These are phyloP conservation scores for Exophiala phaeomuriformis DNA, from an alignment of 2,329 filamentous ascomycete genomes.

Conservation along the genomic window DNA sequence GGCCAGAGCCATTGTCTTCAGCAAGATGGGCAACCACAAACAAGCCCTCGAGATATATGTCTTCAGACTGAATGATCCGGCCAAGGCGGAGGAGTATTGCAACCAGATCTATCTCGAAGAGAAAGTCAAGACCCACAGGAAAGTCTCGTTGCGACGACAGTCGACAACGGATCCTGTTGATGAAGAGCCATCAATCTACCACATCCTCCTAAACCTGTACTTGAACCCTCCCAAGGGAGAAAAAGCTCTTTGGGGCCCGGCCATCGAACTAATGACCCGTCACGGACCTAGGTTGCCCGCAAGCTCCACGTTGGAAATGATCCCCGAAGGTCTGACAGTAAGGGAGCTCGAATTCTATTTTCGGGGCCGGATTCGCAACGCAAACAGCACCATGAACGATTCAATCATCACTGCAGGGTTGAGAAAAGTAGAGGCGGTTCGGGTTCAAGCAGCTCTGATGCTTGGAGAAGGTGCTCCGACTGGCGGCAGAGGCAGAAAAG, in stretches of 20 bases:
- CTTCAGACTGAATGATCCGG: conserved; percentile 80
- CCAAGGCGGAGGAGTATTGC: conserved; percentile 93
- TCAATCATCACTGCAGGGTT: conserved; percentile 69
- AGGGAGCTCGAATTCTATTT: conserved; percentile 83
- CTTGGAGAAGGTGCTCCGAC: conserved; percentile 57
- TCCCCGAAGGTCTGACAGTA: conserved; percentile 73
- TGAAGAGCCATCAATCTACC: conserved; percentile 71
- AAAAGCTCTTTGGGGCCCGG: conserved; percentile 65
- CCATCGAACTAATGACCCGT: conserved; percentile 77
- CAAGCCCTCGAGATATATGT: conserved; percentile 97
- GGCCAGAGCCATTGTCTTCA: conserved; percentile 79
- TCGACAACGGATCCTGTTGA: conserved; percentile 47
- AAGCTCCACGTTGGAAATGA: conserved; percentile 73
- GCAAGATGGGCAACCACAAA: conserved; percentile 91
- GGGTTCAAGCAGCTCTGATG: conserved; percentile 63
- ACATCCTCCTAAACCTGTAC: conserved; percentile 83
- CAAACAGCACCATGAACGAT: conserved; percentile 74
- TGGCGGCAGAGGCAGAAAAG: conserved; percentile 56
- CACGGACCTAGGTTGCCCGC: conserved; percentile 89
- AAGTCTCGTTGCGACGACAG: conserved; percentile 33
- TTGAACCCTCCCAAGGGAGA: conserved; percentile 70
- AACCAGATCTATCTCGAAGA: conserved; percentile 70
- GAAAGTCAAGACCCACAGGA: conserved; percentile 31
- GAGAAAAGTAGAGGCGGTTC: conserved; percentile 70
- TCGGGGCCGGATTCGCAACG: conserved; percentile 76